Base-by-base conservation (phyloP, 257 asterid species). In the Capsicum rhomboideum region DNA sequence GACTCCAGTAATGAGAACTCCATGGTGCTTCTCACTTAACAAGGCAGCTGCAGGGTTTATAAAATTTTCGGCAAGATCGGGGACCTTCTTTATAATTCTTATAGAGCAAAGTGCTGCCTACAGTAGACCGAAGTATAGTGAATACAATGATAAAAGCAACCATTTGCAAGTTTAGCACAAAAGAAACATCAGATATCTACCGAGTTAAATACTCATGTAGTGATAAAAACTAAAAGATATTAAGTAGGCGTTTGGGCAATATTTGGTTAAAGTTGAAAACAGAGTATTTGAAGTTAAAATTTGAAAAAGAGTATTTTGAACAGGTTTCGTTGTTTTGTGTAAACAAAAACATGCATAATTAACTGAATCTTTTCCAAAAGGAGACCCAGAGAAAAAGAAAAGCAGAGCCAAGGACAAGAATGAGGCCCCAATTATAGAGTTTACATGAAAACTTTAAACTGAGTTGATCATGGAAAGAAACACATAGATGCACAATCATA, bases 21-120 rank as follows among this genome's bases (percentile, higher is more conserved):
- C 99, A 84, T 97, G 99, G 87, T 97, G 99, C 90, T 97, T 97
- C 88, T 97, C 99, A 89, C 93, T 97, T 85, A 97, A 87, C 85
- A 97, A 89, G 58, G 95, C 86, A 82, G 96, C 97, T 29, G 99
- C 93, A 56, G 98, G 79, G 81, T 91, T 92, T 82, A 94, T 91
- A 84, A 95, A 97, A 89, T 91, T 95, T 85, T 97, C 99, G 82
- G 94, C 99, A 87, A 95, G 91, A 90, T 97, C 99, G 1, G 99
- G 99, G 71, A 93, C 99, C 94, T 97, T 97, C 92, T 86, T 93
- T 89, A 97, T 91, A 87, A 97, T 95, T 92, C 99, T 93, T 86
- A 94, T 92, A 55, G 97, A 86, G 91, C 99, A 97, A 86, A 97
- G 89, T 10, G 99, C 98, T 86, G 99, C 99, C 99, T 97, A 86